Evolutionary conservation across 305 asterid genomes (phyloP).

Genomic region (Monarda citriodora): DNA sequence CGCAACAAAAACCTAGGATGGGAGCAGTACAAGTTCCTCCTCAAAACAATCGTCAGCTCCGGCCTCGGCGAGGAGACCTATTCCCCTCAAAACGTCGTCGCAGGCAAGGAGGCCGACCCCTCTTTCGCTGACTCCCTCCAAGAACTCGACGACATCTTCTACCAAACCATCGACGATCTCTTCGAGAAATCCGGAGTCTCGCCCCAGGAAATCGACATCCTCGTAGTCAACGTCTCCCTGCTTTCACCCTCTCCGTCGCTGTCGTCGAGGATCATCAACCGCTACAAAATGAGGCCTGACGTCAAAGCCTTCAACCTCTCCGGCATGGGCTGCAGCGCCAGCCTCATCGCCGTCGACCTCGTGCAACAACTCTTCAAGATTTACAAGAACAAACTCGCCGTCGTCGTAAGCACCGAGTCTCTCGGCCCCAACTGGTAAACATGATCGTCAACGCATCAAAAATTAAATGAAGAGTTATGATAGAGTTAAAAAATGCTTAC

Average conservation of each 20-base stretch:
- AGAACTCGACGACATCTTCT: constrained; percentile 48
- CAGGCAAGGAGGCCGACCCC: constrained; percentile 33
- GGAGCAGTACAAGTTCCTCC: constrained; percentile 50
- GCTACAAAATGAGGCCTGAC: constrained; percentile 41
- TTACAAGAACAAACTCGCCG: constrained; percentile 20
- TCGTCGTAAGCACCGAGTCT: constrained; percentile 59
- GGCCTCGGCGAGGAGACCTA: constrained; percentile 66
- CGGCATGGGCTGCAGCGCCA: constrained; percentile 77
- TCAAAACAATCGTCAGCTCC: constrained; percentile 47
- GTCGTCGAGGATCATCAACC: constrained; percentile 38
- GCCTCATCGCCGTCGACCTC: constrained; percentile 48
- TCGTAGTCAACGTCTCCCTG: constrained; percentile 56
- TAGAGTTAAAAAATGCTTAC: too few species aligned
- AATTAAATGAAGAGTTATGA: too few species aligned
- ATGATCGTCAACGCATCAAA: too few species aligned
- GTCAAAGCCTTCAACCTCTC: constrained; percentile 49
- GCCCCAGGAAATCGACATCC: constrained; percentile 46
- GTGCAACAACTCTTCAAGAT: constrained; percentile 36
- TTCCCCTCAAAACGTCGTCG: constrained; percentile 37
- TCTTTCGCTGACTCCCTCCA: constrained; percentile 25
- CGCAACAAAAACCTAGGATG: constrained; percentile 48
- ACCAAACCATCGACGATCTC: constrained; percentile 39
- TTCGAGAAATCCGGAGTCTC: constrained; percentile 40
- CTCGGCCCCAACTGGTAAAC: constrained; percentile 46
- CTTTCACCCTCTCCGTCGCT: constrained; percentile 45